phyloP scores from a whole-genome alignment of 495 filamentous ascomycete species.

The Aspergillus cavernicola region DNA sequence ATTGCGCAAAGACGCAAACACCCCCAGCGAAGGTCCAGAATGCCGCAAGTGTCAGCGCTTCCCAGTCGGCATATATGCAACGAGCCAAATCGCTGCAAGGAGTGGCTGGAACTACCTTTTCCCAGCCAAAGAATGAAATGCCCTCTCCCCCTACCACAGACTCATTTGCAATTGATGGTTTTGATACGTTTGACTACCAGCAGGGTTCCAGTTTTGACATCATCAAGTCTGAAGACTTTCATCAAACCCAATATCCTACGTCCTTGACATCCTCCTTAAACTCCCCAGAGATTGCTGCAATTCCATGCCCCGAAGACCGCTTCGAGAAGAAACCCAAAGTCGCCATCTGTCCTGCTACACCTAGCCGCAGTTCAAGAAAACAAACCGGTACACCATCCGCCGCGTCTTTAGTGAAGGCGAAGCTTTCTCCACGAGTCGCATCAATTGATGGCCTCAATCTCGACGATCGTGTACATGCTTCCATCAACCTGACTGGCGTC shows the following conservation, averaged over 20 bases:
- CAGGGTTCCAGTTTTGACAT: slow-evolving; percentile 29
- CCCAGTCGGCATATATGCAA: slow-evolving; percentile 42
- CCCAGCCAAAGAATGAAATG: slow-evolving; percentile 37
- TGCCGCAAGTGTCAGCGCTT: slow-evolving; percentile 32
- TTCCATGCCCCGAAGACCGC: slow-evolving; percentile 35
- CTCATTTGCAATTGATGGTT: slow-evolving; percentile 30
- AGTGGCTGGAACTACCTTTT: slow-evolving; percentile 31
- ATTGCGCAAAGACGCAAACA: slow-evolving; percentile 27
- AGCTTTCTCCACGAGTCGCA: slow-evolving; percentile 34
- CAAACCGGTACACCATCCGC: slow-evolving; percentile 11
- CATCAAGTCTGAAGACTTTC: slow-evolving; percentile 23
- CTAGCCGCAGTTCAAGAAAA: slow-evolving; percentile 20
- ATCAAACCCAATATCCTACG: slow-evolving; percentile 21
- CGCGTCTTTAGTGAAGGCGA: slow-evolving; percentile 31
- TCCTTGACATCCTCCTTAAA: slow-evolving; percentile 47
- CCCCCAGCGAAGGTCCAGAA: slow-evolving; percentile 35
- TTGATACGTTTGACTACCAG: slow-evolving; percentile 30
- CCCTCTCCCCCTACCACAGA: slow-evolving; percentile 49
- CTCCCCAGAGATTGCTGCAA: slow-evolving; percentile 43
- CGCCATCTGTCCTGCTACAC: slow-evolving; percentile 27
- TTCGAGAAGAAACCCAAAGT: slow-evolving; percentile 26
- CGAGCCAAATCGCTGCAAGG: slow-evolving; percentile 46
- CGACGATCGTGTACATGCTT: slow-evolving; percentile 46
- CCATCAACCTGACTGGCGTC: slow-evolving; percentile 70
- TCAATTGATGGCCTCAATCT: slow-evolving; percentile 45